A percentile compares a stretch with the other conserved stretches of the same genome.
Evolutionary conservation across 257 asterid genomes (phyloP).

Genomic region (Ballota nigra): DNA sequence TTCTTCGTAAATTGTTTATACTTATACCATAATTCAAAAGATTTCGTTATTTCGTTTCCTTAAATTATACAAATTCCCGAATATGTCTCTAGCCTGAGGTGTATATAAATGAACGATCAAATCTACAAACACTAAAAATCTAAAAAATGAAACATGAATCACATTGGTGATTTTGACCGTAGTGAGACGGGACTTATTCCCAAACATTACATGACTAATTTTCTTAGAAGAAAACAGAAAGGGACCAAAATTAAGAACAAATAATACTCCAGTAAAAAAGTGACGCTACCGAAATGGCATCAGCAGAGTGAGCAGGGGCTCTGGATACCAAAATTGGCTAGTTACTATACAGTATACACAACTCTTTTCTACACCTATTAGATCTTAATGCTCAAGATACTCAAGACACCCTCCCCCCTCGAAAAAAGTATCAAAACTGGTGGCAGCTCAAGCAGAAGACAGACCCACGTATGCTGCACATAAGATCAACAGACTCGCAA

Average conservation of each 20-base stretch:
- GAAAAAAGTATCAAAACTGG: not conserved
- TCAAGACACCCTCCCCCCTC: not conserved
- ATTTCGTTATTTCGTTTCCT: too few relatives aligned
- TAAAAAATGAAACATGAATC: too few relatives aligned
- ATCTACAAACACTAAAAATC: too few relatives aligned
- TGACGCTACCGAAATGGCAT: not conserved
- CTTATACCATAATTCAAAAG: too few relatives aligned
- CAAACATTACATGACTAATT: too few relatives aligned
- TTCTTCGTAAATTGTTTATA: too few relatives aligned
- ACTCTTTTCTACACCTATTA: not conserved
- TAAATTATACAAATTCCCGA: too few relatives aligned
- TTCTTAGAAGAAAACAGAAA: too few relatives aligned
- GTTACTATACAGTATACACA: not conserved
- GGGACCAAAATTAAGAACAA: not conserved
- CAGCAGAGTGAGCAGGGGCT: not conserved
- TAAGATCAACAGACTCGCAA: slow-evolving; percentile 51
- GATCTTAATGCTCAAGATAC: not conserved
- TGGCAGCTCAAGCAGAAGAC: slow-evolving; percentile 50
- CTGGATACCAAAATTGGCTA: not conserved
- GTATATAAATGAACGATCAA: too few relatives aligned
- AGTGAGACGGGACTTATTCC: not conserved
- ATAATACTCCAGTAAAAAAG: not conserved
- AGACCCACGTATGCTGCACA: slow-evolving; percentile 74
- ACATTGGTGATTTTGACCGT: too few relatives aligned
- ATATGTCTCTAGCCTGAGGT: too few relatives aligned